These are phyloP conservation scores for Trapa bicornis DNA, from an alignment of 345 rosid species.

Conservation along the genomic window DNA sequence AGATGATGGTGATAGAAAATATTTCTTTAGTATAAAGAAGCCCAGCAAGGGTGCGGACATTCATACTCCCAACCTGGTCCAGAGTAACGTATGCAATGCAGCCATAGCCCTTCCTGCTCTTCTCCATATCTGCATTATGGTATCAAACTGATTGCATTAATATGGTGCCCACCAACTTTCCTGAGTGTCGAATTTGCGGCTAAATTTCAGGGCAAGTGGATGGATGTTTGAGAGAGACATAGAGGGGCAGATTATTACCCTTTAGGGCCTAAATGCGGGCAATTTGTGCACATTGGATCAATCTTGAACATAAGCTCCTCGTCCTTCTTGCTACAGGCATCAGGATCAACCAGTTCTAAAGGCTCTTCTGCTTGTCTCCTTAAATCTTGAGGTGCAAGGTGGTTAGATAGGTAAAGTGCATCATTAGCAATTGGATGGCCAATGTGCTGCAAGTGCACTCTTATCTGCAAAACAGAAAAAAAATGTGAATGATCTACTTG, in stretches of 20 bases:
- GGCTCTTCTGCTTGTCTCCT: background rate
- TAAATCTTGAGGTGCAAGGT: conserved; percentile 8
- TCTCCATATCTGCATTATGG: conserved; percentile 35
- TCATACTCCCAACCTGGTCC: conserved; percentile 74
- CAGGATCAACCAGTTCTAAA: background rate
- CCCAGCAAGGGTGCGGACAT: conserved; percentile 77
- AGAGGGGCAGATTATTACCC: conserved; percentile 31
- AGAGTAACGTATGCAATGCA: conserved; percentile 57
- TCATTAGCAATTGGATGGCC: conserved; percentile 96
- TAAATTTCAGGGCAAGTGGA: background rate
- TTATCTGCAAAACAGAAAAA: conserved; percentile 39
- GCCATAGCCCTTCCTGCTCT: conserved; percentile 68
- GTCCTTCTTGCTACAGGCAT: conserved; percentile 12
- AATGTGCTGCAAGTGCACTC: conserved; percentile 65
- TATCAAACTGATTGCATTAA: background rate
- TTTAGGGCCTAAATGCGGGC: conserved; percentile 66
- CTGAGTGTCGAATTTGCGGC: background rate
- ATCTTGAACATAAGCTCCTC: conserved; percentile 23
- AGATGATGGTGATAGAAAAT: too few relatives aligned
- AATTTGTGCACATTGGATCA: conserved; percentile 78
- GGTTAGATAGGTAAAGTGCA: conserved; percentile 50
- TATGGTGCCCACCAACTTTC: background rate
- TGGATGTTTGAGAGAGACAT: background rate
- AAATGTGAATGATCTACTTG: background rate
- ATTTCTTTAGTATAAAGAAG: conserved; percentile 14